Evolutionary conservation across 139 green algal genomes (phyloP).

Genomic region (Nannochloris sp.): DNA sequence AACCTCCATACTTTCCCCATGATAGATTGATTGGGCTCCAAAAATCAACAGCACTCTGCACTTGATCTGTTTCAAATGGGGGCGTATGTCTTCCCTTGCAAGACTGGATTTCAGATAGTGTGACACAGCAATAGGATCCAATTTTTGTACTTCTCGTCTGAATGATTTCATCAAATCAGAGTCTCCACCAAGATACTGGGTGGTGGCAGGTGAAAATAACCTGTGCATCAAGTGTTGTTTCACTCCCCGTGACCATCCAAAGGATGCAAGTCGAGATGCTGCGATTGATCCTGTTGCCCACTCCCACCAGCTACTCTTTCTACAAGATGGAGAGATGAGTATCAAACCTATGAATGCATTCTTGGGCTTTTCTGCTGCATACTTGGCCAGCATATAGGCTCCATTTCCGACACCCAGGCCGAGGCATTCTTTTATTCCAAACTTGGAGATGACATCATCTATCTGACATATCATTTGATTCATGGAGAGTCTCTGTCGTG

Average conservation of each 20-base stretch:
- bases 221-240: slow-evolving; percentile 10
- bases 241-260: slow-evolving; percentile 5
- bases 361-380: slow-evolving; percentile 12
- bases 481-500: slow-evolving; percentile 14
- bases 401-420: slow-evolving; percentile 28
- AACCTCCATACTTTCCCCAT: slow-evolving; percentile 22
- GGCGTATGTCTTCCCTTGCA: neutral
- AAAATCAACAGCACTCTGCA: slow-evolving; percentile 26
- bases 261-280: slow-evolving; percentile 5
- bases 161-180: slow-evolving; percentile 17
- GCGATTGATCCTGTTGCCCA: slow-evolving; percentile 21
- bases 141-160: slow-evolving; percentile 7
- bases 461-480: slow-evolving; percentile 16
- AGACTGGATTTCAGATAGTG: slow-evolving; percentile 23
- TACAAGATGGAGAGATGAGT: slow-evolving; percentile 25
- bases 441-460: slow-evolving; percentile 23
- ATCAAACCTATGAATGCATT: slow-evolving; percentile 21
- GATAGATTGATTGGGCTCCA: slow-evolving; percentile 23
- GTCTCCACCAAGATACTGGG: slow-evolving; percentile 13
- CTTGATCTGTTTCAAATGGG: slow-evolving; percentile 5
- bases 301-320: slow-evolving; percentile 29
- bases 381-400: slow-evolving; percentile 21
- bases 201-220: slow-evolving; percentile 7
- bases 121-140: slow-evolving; percentile 9
- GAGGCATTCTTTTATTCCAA: slow-evolving; percentile 15